These are phyloP conservation scores for Ophiostoma novo-ulmi DNA, from an alignment of 2,329 filamentous ascomycete species.

Conservation along the genomic window DNA sequence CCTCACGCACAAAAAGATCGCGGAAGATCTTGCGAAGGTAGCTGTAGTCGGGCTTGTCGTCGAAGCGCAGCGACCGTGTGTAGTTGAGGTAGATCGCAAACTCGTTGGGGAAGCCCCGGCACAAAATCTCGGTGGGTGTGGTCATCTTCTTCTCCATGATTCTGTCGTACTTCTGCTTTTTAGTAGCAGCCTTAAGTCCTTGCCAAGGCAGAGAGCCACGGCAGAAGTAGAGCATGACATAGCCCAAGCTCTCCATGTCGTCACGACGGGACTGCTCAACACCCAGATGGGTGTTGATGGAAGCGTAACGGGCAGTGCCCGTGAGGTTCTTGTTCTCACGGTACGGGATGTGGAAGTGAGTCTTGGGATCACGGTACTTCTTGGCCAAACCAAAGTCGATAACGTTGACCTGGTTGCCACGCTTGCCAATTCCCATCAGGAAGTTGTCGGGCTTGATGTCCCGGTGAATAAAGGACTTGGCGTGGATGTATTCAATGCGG, in stretches of 20 bases:
- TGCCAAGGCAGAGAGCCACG: slow-evolving; percentile 77
- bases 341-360: slow-evolving; percentile 99
- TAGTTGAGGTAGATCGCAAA: slow-evolving; percentile 99
- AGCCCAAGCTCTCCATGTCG: slow-evolving; percentile 98
- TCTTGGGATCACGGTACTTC: slow-evolving; percentile 99
- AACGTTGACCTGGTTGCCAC: slow-evolving; percentile 98
- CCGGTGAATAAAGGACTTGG: slow-evolving; percentile 98
- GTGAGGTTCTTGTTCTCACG: slow-evolving; percentile 99
- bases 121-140: slow-evolving; percentile 94
- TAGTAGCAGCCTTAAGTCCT: slow-evolving; percentile 19
- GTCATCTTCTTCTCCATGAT: slow-evolving; percentile 99
- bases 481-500: slow-evolving; percentile 98
- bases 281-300: slow-evolving; percentile 97
- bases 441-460: slow-evolving; percentile 99
- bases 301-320: slow-evolving; percentile 95
- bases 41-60: slow-evolving; percentile 99
- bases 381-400: slow-evolving; percentile 99
- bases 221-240: slow-evolving; percentile 99
- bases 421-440: slow-evolving; percentile 98
- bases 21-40: slow-evolving; percentile 99
- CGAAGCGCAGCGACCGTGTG: slow-evolving; percentile 95
- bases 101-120: slow-evolving; percentile 98
- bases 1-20: slow-evolving; percentile 95
- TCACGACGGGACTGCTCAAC: slow-evolving; percentile 99
- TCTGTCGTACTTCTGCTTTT: slow-evolving; percentile 86